Base-by-base conservation (phyloP, 345 rosid genomes). In the Carallia pectinifolia region DNA sequence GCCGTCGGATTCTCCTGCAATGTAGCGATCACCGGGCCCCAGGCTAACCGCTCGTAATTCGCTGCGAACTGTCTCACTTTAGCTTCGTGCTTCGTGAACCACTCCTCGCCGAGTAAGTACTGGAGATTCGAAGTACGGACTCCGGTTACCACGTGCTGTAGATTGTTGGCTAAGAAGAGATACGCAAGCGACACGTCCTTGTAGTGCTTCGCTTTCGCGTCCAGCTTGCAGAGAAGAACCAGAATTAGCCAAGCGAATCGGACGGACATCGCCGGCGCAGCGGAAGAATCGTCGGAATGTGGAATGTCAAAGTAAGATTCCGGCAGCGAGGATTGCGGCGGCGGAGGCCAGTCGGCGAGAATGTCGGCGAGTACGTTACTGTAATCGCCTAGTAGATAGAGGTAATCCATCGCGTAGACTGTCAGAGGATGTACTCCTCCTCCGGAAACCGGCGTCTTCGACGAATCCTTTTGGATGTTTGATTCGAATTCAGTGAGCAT, bases 1-100 rank as follows among this genome's bases (percentile, higher is more conserved):
- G 78, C 81, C 34, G 82, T 48, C 1, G 87, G 73, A 66, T 75
- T 72, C 71, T 77, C 86, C 52, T 88, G 90, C 34, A 90, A 63
- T 18, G 87, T 44, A 4, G 68, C 77, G 16, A 74, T 17, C 15
- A 85, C 76, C 39, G 66, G 71, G 4, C 65, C 70, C 82, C 82
- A 79, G 2, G 66, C 76, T 23, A 79, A 40, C 63, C 62, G 34
- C 59, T 71, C 79, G 63, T 74, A 79, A 15, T 64, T 79, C 40
- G 59, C 79, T 6, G 73, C 73, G 50, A 65, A 79, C 33, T 67
- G 82, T 17, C 36, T 63, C 37, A 67, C 73, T 30, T 67, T 79
- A 1, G 31, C 58, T 40, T 79, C 79, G 61, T 79, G 79, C 47
- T 53, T 70, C 4, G 39, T 27, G 4, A 79, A 33, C 82, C 82